Evolutionary conservation across 345 rosid genomes (phyloP).

Genomic region (Lenwebbia sp.): DNA sequence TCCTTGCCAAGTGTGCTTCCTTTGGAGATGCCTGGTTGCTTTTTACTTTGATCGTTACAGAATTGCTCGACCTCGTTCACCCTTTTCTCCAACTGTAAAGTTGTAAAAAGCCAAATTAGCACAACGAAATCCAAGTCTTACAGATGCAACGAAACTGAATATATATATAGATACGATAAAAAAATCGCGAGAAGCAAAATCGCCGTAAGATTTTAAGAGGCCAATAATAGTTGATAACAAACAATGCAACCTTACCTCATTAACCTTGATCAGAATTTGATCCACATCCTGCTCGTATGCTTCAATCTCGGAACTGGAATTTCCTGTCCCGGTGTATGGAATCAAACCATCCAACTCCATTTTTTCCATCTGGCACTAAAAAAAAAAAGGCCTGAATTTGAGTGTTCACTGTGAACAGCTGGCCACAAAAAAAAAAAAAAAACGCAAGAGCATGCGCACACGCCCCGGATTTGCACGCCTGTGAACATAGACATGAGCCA

Average conservation of each 20-base stretch:
- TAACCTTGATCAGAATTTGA: not conserved
- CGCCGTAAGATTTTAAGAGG: not conserved
- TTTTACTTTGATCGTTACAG: constrained; percentile 22
- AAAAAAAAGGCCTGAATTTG: not conserved
- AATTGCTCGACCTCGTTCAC: constrained; percentile 59
- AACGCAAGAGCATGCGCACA: not conserved
- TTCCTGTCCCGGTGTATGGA: not conserved
- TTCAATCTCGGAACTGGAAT: not conserved
- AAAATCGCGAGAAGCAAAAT: not conserved
- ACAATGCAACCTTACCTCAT: not conserved
- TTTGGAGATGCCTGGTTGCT: constrained; percentile 25
- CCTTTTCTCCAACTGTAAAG: constrained; percentile 49
- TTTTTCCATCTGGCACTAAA: not conserved
- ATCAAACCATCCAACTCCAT: not conserved
- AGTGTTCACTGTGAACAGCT: not conserved
- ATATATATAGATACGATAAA: not conserved
- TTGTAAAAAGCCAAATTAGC: not conserved
- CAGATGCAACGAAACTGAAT: not conserved
- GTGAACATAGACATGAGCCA: not conserved
- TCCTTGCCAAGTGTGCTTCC: constrained; percentile 33
- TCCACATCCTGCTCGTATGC: not conserved
- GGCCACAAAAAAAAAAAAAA: not conserved
- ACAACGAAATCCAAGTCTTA: not conserved
- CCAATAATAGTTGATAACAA: not conserved
- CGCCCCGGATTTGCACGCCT: not conserved